These are phyloP conservation scores for Epithele typhae DNA, from an alignment of 768 basidiomycete species.

Conservation along the genomic window DNA sequence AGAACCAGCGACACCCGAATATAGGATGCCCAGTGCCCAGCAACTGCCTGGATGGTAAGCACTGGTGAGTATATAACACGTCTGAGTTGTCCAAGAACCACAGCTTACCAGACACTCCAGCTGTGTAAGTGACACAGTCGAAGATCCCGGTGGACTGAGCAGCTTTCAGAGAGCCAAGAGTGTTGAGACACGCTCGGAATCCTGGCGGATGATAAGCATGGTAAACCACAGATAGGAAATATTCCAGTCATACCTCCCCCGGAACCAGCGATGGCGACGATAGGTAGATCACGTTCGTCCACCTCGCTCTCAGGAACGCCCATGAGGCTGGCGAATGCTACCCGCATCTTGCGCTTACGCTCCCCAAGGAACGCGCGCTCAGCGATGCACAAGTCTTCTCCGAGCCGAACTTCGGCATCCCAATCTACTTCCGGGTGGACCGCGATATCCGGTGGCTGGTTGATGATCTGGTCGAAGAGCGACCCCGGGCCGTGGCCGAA, in stretches of 20 bases:
- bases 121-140: slow-evolving; percentile 20
- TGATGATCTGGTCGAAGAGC: slow-evolving; percentile 20
- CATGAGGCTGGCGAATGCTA: slow-evolving; percentile 18
- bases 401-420: slow-evolving; percentile 25
- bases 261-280: slow-evolving; percentile 24
- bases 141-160: slow-evolving; percentile 17
- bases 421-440: slow-evolving; percentile 23
- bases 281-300: slow-evolving; percentile 22
- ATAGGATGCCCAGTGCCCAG: slow-evolving; percentile 23
- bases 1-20: slow-evolving; percentile 22
- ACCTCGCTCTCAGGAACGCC: slow-evolving; percentile 18
- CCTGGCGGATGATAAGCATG: slow-evolving; percentile 4
- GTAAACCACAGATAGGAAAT: neutral
- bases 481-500: slow-evolving; percentile 23
- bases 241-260: slow-evolving; percentile 16
- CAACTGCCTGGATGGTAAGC: slow-evolving; percentile 17
- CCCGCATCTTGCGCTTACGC: slow-evolving; percentile 15
- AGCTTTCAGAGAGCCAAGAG: slow-evolving; percentile 18
- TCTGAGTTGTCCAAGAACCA: neutral
- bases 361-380: slow-evolving; percentile 21
- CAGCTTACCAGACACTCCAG: slow-evolving; percentile 22
- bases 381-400: slow-evolving; percentile 21
- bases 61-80: neutral
- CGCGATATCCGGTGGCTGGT: slow-evolving; percentile 15
- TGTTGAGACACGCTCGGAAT: slow-evolving; percentile 25